A percentile compares a stretch with the other conserved stretches of the same genome.
These are phyloP conservation scores for Fusarium bulbicola DNA, from an alignment of 2,329 filamentous ascomycete species.

Conservation along the genomic window DNA sequence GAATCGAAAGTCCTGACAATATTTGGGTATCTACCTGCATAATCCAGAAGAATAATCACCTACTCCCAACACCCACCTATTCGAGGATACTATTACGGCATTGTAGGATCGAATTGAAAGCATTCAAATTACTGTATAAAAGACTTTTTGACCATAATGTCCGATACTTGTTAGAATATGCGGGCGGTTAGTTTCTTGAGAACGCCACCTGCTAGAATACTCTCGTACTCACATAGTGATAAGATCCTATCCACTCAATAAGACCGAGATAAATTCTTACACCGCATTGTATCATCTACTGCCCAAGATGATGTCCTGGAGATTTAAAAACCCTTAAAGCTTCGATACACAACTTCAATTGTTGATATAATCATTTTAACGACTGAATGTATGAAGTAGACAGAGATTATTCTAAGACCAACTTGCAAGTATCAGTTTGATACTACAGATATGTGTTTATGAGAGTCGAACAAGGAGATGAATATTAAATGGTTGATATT, in stretches of 20 bases:
- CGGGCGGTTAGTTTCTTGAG: fast-evolving
- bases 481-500: background rate
- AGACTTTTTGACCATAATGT: fast-evolving
- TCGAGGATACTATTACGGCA: fast-evolving
- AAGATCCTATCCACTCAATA: fast-evolving
- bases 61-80: background rate
- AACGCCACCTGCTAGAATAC: background rate
- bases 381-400: too few species aligned
- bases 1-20: background rate
- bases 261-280: fast-evolving
- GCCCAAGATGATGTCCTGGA: fast-evolving
- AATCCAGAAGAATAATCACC: background rate
- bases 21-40: too few species aligned
- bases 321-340: fast-evolving
- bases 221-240: background rate
- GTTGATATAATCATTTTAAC: fast-evolving
- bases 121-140: background rate
- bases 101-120: fast-evolving
- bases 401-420: too few species aligned
- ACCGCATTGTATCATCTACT: fast-evolving
- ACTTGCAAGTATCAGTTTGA: too few species aligned
- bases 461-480: fast-evolving
- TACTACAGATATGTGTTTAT: fast-evolving
- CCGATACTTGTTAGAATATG: too few species aligned
- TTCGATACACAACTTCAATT: fast-evolving